Evolutionary conservation across 2,329 filamentous ascomycete genomes (phyloP), one percentile per base, ranked within the genome.

Genomic region (Nectriaceae sp.): DNA sequence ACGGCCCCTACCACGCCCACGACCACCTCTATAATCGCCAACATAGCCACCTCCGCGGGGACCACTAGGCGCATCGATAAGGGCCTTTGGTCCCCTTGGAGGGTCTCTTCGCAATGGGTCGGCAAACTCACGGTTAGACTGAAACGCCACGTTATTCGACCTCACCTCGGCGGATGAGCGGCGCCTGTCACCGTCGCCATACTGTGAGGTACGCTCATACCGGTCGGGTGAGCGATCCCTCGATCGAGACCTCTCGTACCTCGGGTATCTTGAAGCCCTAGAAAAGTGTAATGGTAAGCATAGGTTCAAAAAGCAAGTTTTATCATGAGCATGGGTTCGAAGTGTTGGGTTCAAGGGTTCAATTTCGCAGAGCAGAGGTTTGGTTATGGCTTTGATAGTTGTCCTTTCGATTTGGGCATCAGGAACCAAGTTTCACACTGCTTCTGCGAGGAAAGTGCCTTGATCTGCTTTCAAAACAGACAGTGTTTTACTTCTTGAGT

Each of bases 31-130:
- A 58, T 84, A 86, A 44, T 90, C 88, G 20, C 82, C 78, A 3
- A 74, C 73, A 62, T 86, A 89, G 8, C 82, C 83, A 48, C 84
- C 79, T 37, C 86, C 86, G 48, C 88, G 80, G 13, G 84, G 86
- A 22, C 84, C 84, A 54, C 79, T 82, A n/a, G 83, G 80, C 22
- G 82, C 72, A 52, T 93, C 89, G 50, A 88, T 80, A 48, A 91
- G 74, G 4, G 88, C 89, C 68, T 92, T 90, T 11, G 91, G 90
- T 0, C 89, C 91, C 47, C 90, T 81, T 3, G 91, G 91, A 2
- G 89, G 86, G 54, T 95, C 89, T 56, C 87, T 79, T 22, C 74
- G 66, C 65, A 78, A 55, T 57, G 77, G 65, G 59, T 84, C 80
- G 46, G 78, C 75, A 53, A 84, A 84, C 56, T 85, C 82, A 56